These are phyloP conservation scores for Penicillium brevicompactum DNA, from an alignment of 2,329 filamentous ascomycete species.

Conservation along the genomic window DNA sequence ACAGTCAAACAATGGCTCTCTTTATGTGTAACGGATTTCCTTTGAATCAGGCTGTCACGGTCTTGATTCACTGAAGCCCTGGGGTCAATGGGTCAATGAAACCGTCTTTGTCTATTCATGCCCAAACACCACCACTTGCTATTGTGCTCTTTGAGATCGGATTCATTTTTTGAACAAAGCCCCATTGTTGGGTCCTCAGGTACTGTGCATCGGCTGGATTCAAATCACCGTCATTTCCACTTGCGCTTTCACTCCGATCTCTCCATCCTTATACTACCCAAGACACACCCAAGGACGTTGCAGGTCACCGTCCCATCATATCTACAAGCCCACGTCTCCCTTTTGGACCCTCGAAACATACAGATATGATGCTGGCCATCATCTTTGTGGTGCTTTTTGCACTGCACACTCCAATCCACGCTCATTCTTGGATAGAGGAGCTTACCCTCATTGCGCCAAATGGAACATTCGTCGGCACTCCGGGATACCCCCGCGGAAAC, in stretches of 20 bases:
- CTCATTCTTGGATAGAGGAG: slow-evolving; percentile 84
- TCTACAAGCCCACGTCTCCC: background rate
- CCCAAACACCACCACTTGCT: background rate
- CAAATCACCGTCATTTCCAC: background rate
- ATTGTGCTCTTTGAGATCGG: background rate
- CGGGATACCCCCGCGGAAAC: slow-evolving; percentile 76
- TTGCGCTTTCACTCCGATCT: background rate
- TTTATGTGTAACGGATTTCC: slow-evolving; percentile 20
- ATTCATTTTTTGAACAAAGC: slow-evolving; percentile 6
- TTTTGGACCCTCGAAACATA: slow-evolving; percentile 2
- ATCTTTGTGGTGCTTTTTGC: slow-evolving; percentile 24
- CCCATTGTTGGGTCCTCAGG: slow-evolving; percentile 1
- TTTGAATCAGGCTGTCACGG: slow-evolving; percentile 4
- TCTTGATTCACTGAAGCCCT: slow-evolving; percentile 2
- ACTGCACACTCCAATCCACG: slow-evolving; percentile 37
- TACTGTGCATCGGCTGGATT: background rate
- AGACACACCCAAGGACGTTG: slow-evolving; percentile 5
- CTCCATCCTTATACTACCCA: background rate
- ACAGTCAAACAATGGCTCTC: background rate
- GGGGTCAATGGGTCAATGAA: background rate
- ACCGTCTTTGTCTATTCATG: slow-evolving; percentile 5
- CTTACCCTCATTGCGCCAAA: slow-evolving; percentile 70
- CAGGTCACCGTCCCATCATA: slow-evolving; percentile 10
- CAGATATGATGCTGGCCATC: slow-evolving; percentile 6
- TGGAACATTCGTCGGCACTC: slow-evolving; percentile 69